Conservation (phyloP, 2,329 filamentous ascomycete species). For the Aspergillus sp. region DNA sequence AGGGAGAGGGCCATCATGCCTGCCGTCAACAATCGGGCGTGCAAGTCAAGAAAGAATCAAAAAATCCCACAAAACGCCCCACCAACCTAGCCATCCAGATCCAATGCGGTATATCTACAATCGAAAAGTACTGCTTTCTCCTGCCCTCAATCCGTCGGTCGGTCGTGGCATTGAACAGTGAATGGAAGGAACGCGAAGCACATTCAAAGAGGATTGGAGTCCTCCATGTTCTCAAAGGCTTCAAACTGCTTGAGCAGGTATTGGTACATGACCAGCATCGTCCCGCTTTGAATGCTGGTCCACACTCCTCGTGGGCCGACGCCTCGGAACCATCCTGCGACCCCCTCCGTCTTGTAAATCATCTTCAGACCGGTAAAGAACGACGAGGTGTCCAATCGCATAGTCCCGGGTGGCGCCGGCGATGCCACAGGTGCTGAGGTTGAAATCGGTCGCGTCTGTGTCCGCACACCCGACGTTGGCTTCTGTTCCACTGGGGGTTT, state of each 20-base stretch:
- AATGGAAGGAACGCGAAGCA: not conserved
- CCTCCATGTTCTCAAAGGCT: conserved; percentile 37
- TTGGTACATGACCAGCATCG: conserved; percentile 96
- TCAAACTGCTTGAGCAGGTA: conserved; percentile 78
- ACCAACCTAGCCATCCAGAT: conserved; percentile 17
- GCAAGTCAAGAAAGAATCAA: conserved; percentile 1
- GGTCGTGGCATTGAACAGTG: not conserved
- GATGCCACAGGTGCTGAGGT: conserved; percentile 87
- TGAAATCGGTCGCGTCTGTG: conserved; percentile 73
- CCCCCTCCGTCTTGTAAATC: conserved; percentile 86
- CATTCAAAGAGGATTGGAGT: conserved; percentile 19
- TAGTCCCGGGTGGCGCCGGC: conserved; percentile 73
- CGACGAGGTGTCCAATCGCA: conserved; percentile 83
- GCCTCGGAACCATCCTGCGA: conserved; percentile 89
- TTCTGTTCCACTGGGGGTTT: conserved; percentile 31
- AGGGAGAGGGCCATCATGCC: conserved; percentile 4
- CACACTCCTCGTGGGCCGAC: conserved; percentile 91
- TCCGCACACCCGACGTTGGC: conserved; percentile 34
- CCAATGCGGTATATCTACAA: conserved; percentile 25
- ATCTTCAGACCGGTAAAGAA: conserved; percentile 79
- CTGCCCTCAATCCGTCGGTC: not conserved
- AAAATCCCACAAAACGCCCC: conserved; percentile 11
- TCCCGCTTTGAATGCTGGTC: conserved; percentile 96
- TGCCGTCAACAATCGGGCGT: conserved; percentile 10
- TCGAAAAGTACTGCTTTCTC: conserved; percentile 7